Conservation (phyloP, 495 filamentous ascomycete species). For the Lasiosphaeriaceae sp. region DNA sequence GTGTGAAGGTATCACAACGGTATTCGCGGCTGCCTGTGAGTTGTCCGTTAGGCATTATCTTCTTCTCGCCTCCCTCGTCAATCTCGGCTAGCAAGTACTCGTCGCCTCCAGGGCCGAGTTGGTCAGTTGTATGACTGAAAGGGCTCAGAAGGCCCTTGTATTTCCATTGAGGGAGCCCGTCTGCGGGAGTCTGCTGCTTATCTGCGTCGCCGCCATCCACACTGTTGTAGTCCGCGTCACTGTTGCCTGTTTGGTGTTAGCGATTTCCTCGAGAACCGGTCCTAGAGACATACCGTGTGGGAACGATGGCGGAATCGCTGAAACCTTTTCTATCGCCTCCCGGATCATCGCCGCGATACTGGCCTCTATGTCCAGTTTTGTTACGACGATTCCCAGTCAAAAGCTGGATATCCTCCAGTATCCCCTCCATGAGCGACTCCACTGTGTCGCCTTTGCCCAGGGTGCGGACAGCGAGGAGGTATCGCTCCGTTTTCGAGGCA, state of each 20-base stretch:
- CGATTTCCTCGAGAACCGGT: not conserved
- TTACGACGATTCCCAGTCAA: not conserved
- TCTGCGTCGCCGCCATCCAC: too few species aligned
- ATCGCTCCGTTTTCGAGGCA: not conserved
- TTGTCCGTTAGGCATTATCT: constrained; percentile 83
- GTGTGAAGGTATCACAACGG: constrained; percentile 86
- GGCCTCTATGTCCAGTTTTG: not conserved
- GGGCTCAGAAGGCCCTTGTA: too few species aligned
- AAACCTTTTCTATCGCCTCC: not conserved
- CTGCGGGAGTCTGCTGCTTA: too few species aligned
- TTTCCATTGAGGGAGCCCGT: too few species aligned
- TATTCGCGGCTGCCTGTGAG: constrained; percentile 81
- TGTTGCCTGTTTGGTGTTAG: not conserved
- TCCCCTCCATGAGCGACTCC: not conserved
- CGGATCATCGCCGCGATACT: not conserved
- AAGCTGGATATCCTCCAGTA: constrained; percentile 1
- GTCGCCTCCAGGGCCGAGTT: too few species aligned
- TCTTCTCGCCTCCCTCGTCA: constrained; percentile 89
- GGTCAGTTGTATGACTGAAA: too few species aligned
- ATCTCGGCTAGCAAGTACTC: constrained; percentile 93
- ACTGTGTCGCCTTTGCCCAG: not conserved
- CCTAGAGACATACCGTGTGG: not conserved
- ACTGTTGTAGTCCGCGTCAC: too few species aligned
- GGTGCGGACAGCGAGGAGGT: not conserved
- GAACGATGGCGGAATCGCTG: not conserved